These are phyloP conservation scores for Aulographum hederae DNA, from an alignment of 2,329 filamentous ascomycete genomes.

Conservation along the genomic window DNA sequence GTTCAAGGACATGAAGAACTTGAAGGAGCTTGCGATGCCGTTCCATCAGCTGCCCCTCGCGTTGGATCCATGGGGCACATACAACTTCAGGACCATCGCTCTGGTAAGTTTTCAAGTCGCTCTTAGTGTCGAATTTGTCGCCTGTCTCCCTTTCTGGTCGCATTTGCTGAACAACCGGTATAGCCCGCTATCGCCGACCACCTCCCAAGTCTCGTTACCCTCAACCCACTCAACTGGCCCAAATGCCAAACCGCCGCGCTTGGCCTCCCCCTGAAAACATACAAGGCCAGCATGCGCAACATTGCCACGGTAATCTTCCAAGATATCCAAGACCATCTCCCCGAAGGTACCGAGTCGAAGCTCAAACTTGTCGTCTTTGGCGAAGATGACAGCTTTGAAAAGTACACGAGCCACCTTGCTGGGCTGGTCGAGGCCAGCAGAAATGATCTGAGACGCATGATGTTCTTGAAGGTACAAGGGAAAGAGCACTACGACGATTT, in stretches of 20 bases:
- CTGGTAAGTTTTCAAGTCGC: no score
- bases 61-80: neutral
- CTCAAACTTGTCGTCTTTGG: neutral
- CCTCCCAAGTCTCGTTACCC: neutral
- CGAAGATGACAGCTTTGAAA: neutral
- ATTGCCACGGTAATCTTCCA: neutral
- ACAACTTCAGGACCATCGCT: neutral
- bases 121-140: no score
- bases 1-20: neutral
- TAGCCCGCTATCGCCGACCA: neutral
- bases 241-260: neutral
- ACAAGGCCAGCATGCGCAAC: neutral
- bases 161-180: no score
- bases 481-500: neutral
- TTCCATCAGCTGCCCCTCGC: neutral
- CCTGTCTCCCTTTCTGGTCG: no score
- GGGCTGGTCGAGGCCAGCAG: neutral
- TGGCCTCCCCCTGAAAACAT: neutral
- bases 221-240: neutral
- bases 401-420: neutral
- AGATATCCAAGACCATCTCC: neutral
- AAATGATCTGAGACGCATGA: neutral
- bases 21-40: neutral
- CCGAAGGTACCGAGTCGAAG: neutral
- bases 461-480: neutral